Percentiles rank a stretch among this genome's conserved stretches.
Evolutionary conservation across 768 basidiomycete genomes (phyloP).

Genomic region (Phaeotremella skinneri): DNA sequence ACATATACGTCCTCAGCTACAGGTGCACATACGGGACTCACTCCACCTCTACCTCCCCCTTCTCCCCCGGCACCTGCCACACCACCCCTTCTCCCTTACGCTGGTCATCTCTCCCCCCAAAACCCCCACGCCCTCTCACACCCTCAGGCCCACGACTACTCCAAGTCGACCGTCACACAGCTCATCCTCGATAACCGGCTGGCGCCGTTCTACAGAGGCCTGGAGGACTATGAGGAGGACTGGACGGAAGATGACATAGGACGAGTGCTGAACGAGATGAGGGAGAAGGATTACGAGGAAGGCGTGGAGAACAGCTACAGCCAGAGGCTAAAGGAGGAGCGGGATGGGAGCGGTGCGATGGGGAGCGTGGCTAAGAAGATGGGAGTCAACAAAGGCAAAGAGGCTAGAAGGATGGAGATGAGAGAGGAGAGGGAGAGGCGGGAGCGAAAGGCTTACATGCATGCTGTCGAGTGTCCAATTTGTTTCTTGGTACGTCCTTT

Average conservation of each 20-base stretch:
- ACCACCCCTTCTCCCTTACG: slow-evolving; percentile 43
- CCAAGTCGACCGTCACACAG: slow-evolving; percentile 77
- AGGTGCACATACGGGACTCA: slow-evolving; percentile 39
- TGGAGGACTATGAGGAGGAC: slow-evolving; percentile 84
- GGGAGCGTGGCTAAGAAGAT: slow-evolving; percentile 36
- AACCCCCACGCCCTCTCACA: slow-evolving; percentile 45
- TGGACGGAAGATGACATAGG: slow-evolving; percentile 83
- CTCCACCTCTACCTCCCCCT: slow-evolving; percentile 33
- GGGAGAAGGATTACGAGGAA: slow-evolving; percentile 42
- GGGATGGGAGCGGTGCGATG: slow-evolving; percentile 7
- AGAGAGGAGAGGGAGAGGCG: slow-evolving; percentile 51
- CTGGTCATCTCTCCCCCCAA: slow-evolving; percentile 48
- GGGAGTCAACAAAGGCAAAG: slow-evolving; percentile 26
- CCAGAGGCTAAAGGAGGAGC: slow-evolving; percentile 34
- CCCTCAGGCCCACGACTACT: slow-evolving; percentile 68
- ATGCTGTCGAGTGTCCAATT: slow-evolving; percentile 92
- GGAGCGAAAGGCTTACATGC: slow-evolving; percentile 77
- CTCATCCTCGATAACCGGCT: slow-evolving; percentile 83
- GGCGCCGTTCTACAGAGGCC: slow-evolving; percentile 92
- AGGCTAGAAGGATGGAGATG: slow-evolving; percentile 26
- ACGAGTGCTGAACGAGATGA: slow-evolving; percentile 30
- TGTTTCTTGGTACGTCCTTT: slow-evolving; percentile 79
- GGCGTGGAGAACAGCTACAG: slow-evolving; percentile 43
- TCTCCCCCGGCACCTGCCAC: slow-evolving; percentile 44
- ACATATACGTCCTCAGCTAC: slow-evolving; percentile 5